Evolutionary conservation across 257 asterid genomes (phyloP).

Genomic region (Primulina tabacum): DNA sequence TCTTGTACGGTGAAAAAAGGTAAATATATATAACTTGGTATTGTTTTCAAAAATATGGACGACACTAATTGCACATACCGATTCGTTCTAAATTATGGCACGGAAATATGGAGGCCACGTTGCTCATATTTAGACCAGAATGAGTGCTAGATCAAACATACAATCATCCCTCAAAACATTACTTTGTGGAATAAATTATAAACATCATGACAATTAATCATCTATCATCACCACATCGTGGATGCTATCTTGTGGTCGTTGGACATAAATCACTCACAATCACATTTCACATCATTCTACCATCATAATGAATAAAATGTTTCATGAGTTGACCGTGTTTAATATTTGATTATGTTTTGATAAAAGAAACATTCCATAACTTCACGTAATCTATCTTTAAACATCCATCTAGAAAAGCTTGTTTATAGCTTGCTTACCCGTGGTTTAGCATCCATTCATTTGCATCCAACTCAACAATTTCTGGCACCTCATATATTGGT

Average conservation of each 20-base stretch:
- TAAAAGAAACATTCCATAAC: background rate
- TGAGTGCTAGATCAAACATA: background rate
- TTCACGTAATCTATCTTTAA: background rate
- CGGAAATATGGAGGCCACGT: background rate
- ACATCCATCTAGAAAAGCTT: background rate
- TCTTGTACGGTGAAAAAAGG: no score
- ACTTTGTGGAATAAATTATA: background rate
- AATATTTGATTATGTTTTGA: background rate
- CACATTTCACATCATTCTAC: background rate
- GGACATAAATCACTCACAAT: background rate
- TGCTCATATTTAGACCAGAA: background rate
- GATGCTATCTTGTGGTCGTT: background rate
- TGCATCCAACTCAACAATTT: slow-evolving; percentile 26
- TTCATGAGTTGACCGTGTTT: background rate
- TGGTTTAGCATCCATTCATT: slow-evolving; percentile 20
- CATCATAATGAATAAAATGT: background rate
- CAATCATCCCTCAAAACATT: no score
- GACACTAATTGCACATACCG: no score
- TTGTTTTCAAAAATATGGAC: no score
- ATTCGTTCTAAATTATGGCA: background rate
- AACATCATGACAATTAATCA: background rate
- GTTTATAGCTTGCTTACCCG: background rate
- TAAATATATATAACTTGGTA: no score
- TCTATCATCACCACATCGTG: background rate
- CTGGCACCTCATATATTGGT: slow-evolving; percentile 18